Conservation (phyloP, 441 rosid genomes). For the Erodium trifolium region DNA sequence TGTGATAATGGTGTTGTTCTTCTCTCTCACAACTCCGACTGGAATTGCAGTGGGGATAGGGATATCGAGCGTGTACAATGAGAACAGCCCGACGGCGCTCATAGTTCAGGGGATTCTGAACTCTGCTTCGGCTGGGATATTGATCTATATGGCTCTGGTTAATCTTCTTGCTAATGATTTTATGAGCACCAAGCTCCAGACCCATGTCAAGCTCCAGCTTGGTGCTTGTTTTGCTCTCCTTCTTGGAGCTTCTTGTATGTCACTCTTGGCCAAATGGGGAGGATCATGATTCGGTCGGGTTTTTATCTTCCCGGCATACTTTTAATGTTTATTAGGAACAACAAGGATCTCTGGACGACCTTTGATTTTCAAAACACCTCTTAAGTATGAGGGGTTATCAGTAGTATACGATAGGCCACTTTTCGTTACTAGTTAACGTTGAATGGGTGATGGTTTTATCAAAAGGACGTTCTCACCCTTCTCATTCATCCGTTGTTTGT, state of each 20-base stretch:
- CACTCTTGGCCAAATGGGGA: constrained; percentile 26
- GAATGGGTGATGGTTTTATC: too few species aligned
- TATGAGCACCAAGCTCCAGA: constrained; percentile 22
- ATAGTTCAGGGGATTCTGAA: constrained; percentile 22
- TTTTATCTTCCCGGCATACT: too few species aligned
- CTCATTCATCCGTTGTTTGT: too few species aligned
- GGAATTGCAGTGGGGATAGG: constrained; percentile 25
- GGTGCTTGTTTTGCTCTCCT: constrained; percentile 24
- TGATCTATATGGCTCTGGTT: constrained; percentile 29
- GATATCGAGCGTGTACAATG: constrained; percentile 20
- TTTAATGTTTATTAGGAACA: neutral
- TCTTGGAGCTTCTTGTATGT: constrained; percentile 25
- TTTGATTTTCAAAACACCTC: too few species aligned
- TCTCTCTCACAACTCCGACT: constrained; percentile 24
- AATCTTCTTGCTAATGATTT: constrained; percentile 27
- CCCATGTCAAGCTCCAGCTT: constrained; percentile 20
- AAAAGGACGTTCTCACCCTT: too few species aligned
- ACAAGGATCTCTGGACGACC: too few species aligned
- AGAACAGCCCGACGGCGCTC: constrained; percentile 17
- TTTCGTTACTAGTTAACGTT: too few species aligned
- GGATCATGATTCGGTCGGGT: neutral
- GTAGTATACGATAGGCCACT: too few species aligned
- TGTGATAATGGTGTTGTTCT: constrained; percentile 22
- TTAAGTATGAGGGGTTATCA: too few species aligned
- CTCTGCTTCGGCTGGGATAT: constrained; percentile 29